Base-by-base conservation (phyloP, 1,139 yeast genomes). In the Saccharomyces hybrid region DNA sequence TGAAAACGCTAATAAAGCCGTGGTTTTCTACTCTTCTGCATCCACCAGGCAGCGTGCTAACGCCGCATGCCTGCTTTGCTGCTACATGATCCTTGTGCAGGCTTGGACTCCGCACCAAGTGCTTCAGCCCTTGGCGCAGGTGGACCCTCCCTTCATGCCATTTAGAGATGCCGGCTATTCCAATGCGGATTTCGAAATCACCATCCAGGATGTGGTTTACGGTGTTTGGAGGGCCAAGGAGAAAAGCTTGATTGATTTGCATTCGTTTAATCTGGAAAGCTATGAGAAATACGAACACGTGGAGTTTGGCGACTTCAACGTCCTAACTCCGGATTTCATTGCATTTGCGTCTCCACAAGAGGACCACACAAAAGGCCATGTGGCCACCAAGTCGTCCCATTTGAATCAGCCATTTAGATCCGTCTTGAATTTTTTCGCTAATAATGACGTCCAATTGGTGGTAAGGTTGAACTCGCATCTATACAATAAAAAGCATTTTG, bases 41-140 rank as follows among this genome's bases (percentile, higher is more conserved):
- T 83, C 87, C 46, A 82, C 96, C 2, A 83, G 88, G 60, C 85
- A 85, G 63, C 74, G 99, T 62, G 84, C 98, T 9, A 93, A 95
- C 67, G 95, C 98, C 14, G 98, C 98, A 3, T 90, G 98, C 71
- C 76, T 93, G 59, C 76, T 93, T 54, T 88, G 96, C 61, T 89
- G 98, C 65, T 93, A 93, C 71, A 90, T 93, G 98, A 84, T 93
- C 0, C 74, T 93, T 57, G 91, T 93, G 16, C 99, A 93, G 69
- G 85, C 91, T 16, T 93, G 99, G 99, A 90, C 97, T 0, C 99
- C 99, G 0, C 99, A 93, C 71, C 93, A 93, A 70, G 99, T 93
- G 0, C 74, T 93, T 59, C 97, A 95, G 59, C 99, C 99, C 0
- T 81, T 93, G 54, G 83, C 95, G 3, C 98, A 93, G 69, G 83